phyloP scores from a whole-genome alignment of 73 alveolate species.

The Stentor roeselii region DNA sequence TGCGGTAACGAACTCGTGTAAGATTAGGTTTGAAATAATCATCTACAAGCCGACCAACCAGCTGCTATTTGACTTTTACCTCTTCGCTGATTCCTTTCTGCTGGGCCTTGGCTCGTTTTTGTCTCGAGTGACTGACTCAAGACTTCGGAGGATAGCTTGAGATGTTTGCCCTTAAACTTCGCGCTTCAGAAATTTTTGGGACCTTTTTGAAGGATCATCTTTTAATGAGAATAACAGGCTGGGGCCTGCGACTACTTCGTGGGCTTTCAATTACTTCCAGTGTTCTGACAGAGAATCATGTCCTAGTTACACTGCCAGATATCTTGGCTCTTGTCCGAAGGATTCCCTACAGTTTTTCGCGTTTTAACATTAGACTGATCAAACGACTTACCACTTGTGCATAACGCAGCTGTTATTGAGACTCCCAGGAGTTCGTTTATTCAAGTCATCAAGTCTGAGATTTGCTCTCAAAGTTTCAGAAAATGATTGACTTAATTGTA shows the following conservation, averaged over 20 bases:
- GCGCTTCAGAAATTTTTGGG: neutral
- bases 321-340: neutral
- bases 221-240: neutral
- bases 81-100: neutral
- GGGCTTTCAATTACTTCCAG: neutral
- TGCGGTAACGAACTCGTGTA: neutral
- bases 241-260: neutral
- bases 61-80: neutral
- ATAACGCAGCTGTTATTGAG: neutral
- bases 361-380: neutral
- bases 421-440: too few species aligned
- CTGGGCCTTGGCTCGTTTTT: neutral
- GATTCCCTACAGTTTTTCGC: neutral
- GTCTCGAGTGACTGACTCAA: neutral
- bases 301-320: constrained; percentile 7
- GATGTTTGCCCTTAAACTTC: neutral
- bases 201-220: neutral
- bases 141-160: neutral
- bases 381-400: neutral
- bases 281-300: neutral
- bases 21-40: neutral
- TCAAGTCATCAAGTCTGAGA: too few species aligned
- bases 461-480: too few species aligned
- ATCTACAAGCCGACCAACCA: neutral
- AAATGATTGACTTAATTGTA: too few species aligned